A percentile compares a stretch with the other conserved stretches of the same genome.
phyloP scores from a whole-genome alignment of 257 asterid species.

The Nicotiana obtusifolia region DNA sequence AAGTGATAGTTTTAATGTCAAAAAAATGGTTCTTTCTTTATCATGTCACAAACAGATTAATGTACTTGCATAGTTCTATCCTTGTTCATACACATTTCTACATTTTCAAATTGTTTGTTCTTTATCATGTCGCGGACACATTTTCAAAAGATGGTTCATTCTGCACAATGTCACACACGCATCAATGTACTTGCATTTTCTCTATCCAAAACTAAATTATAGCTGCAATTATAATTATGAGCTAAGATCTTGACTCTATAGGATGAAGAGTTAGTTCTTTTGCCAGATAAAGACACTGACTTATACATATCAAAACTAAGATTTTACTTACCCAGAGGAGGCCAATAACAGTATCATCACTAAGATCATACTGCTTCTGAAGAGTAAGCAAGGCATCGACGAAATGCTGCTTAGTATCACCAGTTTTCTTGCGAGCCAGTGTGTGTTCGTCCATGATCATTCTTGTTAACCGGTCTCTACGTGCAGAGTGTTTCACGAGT shows the following conservation, averaged over 20 bases:
- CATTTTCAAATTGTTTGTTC: not conserved
- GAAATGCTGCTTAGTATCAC: constrained; percentile 73
- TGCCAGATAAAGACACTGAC: not conserved
- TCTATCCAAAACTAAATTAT: not conserved
- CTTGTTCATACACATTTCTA: not conserved
- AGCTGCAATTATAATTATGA: not conserved
- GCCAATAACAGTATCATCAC: constrained; percentile 64
- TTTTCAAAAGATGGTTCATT: not conserved
- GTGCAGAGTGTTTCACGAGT: constrained; percentile 41
- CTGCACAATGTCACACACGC: not conserved
- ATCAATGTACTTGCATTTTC: not conserved
- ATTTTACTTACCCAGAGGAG: constrained; percentile 69
- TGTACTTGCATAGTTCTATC: not conserved
- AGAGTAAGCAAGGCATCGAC: constrained; percentile 77
- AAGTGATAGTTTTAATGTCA: not conserved
- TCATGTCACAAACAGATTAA: not conserved
- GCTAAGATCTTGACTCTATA: not conserved
- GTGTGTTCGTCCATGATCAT: constrained; percentile 84
- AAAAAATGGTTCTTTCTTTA: not conserved
- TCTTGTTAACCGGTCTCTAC: constrained; percentile 47
- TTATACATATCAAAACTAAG: not conserved
- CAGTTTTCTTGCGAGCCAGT: constrained; percentile 49
- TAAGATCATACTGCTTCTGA: constrained; percentile 64
- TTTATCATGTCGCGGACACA: not conserved
- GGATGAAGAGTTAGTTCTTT: not conserved